Evolutionary conservation across 2,329 filamentous ascomycete genomes (phyloP), one percentile per base, ranked within the genome.

Genomic region (Fulvia fulva): DNA sequence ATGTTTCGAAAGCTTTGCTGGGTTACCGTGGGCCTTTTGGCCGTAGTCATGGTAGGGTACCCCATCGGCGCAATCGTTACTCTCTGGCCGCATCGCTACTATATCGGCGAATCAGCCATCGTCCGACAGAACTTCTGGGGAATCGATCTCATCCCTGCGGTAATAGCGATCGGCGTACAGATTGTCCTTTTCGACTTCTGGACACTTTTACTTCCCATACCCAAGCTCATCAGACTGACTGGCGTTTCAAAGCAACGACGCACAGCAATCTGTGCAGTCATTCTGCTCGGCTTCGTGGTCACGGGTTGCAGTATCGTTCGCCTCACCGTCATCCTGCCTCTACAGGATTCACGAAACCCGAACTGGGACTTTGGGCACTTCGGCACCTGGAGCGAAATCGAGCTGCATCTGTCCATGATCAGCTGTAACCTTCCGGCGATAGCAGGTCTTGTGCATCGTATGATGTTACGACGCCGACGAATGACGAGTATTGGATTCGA

Each of bases 331-430:
- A 51, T 63, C 22, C n/a, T 57, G 5, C 56, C 57, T 22, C 32
- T 63, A 26, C 37, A 28, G 14, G 59, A 61, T 47, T 50, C 56
- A 14, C 57, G 53, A 5, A 61, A 63, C 44, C 23, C 37, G 6
- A 61, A 59, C 5, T 54, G 53, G 59, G 57, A 63, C 30, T 57
- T 63, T 50, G 58, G 51, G 2, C 53, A 44, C 4, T 61, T 63
- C 26, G 53, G 37, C 11, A 45, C 30, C 0, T 63, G 53, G 56
- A 53, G 50, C 25, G 51, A 57, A 22, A 43, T 59, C 41, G 60
- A 62, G 32, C 46, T 59, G 16, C 50, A 59, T 21, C 32, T 62
- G 14, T 51, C 50, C 6, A 55, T 59, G 51, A 46, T 59, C 37
- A 59, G 34, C 37, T 57, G 50, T 41, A 62, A 62, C 26, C 21